Base-by-base conservation (phyloP, 768 basidiomycete species). In the Suillus subaureus region DNA sequence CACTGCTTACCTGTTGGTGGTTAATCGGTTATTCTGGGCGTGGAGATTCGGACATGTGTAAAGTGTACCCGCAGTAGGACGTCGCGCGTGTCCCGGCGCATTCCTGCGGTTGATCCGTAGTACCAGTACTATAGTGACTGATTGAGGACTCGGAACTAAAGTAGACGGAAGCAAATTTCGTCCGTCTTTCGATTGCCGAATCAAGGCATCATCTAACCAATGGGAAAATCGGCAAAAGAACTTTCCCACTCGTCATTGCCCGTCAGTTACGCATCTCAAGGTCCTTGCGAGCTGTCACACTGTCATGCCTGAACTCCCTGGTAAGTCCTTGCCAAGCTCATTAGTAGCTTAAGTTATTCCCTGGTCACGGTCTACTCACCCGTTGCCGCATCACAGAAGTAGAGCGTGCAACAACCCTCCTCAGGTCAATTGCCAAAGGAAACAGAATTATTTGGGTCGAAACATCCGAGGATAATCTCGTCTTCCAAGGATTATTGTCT, bases 381-480 rank as follows among this genome's bases (percentile, higher is more conserved):
- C 1, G 35, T 60, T 60, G 49, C 49, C 18, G 21, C 63, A 23
- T 5, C 8, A 1, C 70, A 90, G 92, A 93, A 74, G 91, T 93
- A 3, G 87, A 93, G 74, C 78, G 86, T 35, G 90, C 92, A 6
- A 85, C 84, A 1, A 79, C 79, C 58, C 79, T 91, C 47, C 73
- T 93, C 39, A 79, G 81, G 60, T 74, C 79, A 3, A 69, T 86
- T n/a, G 87, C 84, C 16, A 73, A 74, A 15, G 87, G 85, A 9
- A 87, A 85, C 71, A 73, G 68, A 37, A 87, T 93, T 42, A 75
- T 78, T 61, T 76, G 77, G 37, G 89, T 91, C 0, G 85, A 89
- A 52, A 83, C 88, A 0, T 75, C 70, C 23, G 82, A 88, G 69
- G 91, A 92, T 73, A 74, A 75, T 2, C 84, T 91, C 54, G 89